Evolutionary conservation across 805 yeast genomes (phyloP).

Genomic region (Starmerella sirachaensis): DNA sequence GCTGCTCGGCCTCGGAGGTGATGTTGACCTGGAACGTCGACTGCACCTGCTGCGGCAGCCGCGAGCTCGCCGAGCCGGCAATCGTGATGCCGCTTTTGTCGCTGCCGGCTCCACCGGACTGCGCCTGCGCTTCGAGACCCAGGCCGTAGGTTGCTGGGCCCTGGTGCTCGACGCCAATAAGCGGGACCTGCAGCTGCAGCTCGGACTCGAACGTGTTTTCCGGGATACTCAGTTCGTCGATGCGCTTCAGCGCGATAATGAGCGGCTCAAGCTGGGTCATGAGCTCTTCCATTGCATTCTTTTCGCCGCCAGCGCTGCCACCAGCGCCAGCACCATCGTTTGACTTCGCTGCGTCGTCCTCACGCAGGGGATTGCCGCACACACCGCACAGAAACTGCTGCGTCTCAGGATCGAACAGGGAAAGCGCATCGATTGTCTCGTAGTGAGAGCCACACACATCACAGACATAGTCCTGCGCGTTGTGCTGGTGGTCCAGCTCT

Average conservation of each 20-base stretch:
- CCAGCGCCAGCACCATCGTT: slow-evolving; percentile 61
- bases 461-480: slow-evolving; percentile 90
- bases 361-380: slow-evolving; percentile 65
- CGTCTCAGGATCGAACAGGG: slow-evolving; percentile 65
- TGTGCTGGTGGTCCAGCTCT: slow-evolving; percentile 70
- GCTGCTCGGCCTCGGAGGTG: slow-evolving; percentile 74
- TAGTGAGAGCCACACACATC: slow-evolving; percentile 73
- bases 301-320: background rate
- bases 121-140: slow-evolving; percentile 11
- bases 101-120: slow-evolving; percentile 3
- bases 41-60: slow-evolving; percentile 33
- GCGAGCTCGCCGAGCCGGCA: slow-evolving; percentile 24
- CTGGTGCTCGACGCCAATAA: slow-evolving; percentile 13
- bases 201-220: slow-evolving; percentile 86
- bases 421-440: slow-evolving; percentile 76
- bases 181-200: slow-evolving; percentile 66
- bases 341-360: slow-evolving; percentile 37
- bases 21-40: slow-evolving; percentile 85
- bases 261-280: slow-evolving; percentile 88
- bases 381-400: slow-evolving; percentile 74
- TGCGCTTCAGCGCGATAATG: slow-evolving; percentile 66
- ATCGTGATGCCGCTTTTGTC: slow-evolving; percentile 14
- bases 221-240: slow-evolving; percentile 67
- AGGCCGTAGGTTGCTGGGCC: slow-evolving; percentile 16
- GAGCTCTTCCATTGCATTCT: slow-evolving; percentile 50